Percentiles rank a stretch among this genome's conserved stretches.
Conservation (phyloP, 192 early-diverging fungal species). For the Umbelopsis ramanniana region DNA sequence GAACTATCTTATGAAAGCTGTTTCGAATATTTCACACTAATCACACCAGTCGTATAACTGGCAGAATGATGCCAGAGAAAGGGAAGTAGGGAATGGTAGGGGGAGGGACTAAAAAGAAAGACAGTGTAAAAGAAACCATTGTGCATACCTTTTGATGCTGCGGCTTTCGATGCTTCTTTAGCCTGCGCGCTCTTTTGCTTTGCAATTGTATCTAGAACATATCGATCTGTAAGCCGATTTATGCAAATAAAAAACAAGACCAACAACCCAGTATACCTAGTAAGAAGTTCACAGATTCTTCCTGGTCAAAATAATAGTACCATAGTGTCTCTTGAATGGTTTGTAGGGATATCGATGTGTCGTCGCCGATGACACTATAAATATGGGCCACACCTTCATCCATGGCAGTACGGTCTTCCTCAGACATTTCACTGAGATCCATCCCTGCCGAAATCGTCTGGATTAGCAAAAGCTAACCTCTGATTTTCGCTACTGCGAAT, state of each 20-base stretch:
- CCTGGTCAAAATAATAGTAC: conserved; percentile 75
- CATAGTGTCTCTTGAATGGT: conserved; percentile 76
- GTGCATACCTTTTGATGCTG: conserved; percentile 32
- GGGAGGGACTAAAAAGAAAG: background rate
- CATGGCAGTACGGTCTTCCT: conserved; percentile 48
- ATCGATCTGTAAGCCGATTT: background rate
- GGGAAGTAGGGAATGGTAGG: background rate
- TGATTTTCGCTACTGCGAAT: background rate
- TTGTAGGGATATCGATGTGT: conserved; percentile 55
- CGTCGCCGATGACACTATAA: conserved; percentile 59
- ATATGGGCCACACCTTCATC: conserved; percentile 62
- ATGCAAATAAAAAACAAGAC: background rate
- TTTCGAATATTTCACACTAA: background rate
- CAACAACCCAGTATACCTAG: conserved; percentile 57
- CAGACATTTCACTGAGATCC: conserved; percentile 30
- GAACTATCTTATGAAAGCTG: conserved; percentile 4
- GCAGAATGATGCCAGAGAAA: background rate
- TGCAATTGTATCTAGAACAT: conserved; percentile 39
- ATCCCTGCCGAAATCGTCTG: background rate
- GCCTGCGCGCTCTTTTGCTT: conserved; percentile 26
- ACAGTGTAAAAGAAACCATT: background rate
- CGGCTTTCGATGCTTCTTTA: conserved; percentile 22
- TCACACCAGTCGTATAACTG: background rate
- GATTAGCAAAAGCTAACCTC: background rate
- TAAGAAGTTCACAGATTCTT: conserved; percentile 67